Percentiles rank a stretch among this genome's conserved stretches.
phyloP scores from a whole-genome alignment of 139 green algal species.

The Yamagishiella unicocca region DNA sequence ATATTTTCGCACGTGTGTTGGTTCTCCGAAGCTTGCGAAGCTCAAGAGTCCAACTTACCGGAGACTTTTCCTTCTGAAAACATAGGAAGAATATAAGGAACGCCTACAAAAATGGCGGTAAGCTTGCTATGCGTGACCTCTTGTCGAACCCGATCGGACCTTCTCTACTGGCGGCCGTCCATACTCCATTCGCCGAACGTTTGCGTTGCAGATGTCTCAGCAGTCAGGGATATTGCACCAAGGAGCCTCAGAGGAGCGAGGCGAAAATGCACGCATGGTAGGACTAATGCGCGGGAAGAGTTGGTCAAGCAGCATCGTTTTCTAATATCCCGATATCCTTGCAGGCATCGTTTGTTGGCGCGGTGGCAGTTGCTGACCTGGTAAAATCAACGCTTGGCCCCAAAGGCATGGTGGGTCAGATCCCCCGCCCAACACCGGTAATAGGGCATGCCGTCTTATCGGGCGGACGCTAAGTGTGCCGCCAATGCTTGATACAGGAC shows the following conservation, averaged over 20 bases:
- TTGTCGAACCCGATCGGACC: neutral
- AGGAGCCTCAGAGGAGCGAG: constrained; percentile 92
- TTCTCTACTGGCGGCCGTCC: neutral
- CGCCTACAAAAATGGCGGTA: neutral
- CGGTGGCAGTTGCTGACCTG: constrained; percentile 97
- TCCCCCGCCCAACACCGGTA: no score
- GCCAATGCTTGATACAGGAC: constrained; percentile 90
- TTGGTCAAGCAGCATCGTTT: neutral
- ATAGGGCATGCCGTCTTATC: no score
- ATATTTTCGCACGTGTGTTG: no score
- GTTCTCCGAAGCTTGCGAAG: no score
- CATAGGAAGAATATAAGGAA: neutral
- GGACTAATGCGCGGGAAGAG: neutral
- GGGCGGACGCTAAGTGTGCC: no score
- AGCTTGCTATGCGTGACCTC: neutral
- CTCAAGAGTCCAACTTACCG: no score
- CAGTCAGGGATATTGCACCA: constrained; percentile 68
- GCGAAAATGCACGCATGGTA: constrained; percentile 95
- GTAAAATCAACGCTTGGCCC: constrained; percentile 98
- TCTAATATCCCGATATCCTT: neutral
- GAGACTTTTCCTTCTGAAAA: neutral
- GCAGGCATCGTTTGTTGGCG: constrained; percentile 95
- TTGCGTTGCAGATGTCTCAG: constrained; percentile 55
- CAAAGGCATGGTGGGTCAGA: constrained; percentile 93
- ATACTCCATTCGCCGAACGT: neutral